Percentiles rank a stretch among this genome's conserved stretches.
phyloP scores from a whole-genome alignment of 768 basidiomycete genomes.

The Termitomyces sp. region DNA sequence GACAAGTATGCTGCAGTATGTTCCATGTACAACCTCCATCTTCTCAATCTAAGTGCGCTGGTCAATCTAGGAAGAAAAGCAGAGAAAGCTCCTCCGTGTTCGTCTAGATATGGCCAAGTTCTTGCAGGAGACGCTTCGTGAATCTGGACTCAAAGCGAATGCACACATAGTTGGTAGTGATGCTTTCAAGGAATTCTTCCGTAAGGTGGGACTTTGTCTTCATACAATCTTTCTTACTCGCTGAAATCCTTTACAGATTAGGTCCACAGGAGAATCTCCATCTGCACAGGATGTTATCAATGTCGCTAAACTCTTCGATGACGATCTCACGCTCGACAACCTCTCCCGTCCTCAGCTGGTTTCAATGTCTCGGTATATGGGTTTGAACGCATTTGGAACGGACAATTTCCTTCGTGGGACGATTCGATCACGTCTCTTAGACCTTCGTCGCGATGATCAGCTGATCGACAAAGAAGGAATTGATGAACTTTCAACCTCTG shows the following conservation, averaged over 20 bases:
- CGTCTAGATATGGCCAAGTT: constrained; percentile 99
- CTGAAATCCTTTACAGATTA: constrained; percentile 46
- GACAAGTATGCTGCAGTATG: constrained; percentile 90
- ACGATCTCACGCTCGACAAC: constrained; percentile 97
- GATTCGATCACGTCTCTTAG: constrained; percentile 77
- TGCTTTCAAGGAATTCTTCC: constrained; percentile 99
- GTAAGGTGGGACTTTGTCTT: constrained; percentile 59
- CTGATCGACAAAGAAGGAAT: constrained; percentile 88
- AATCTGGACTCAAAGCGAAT: constrained; percentile 89
- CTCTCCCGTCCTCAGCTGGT: constrained; percentile 97
- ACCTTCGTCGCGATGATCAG: constrained; percentile 90
- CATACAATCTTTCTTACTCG: background rate
- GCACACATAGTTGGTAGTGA: constrained; percentile 92
- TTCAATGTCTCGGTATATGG: constrained; percentile 97
- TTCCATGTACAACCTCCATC: background rate
- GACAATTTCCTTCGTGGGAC: constrained; percentile 96
- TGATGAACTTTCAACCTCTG: constrained; percentile 84
- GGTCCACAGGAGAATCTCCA: constrained; percentile 93
- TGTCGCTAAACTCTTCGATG: constrained; percentile 96
- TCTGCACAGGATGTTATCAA: constrained; percentile 86
- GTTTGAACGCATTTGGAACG: constrained; percentile 96
- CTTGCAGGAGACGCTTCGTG: constrained; percentile 93
- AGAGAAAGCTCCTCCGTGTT: constrained; percentile 91
- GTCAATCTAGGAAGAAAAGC: constrained; percentile 86
- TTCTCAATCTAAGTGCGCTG: background rate